Base-by-base conservation (phyloP, 169 alveolate species). In the Theileria orientalis region DNA sequence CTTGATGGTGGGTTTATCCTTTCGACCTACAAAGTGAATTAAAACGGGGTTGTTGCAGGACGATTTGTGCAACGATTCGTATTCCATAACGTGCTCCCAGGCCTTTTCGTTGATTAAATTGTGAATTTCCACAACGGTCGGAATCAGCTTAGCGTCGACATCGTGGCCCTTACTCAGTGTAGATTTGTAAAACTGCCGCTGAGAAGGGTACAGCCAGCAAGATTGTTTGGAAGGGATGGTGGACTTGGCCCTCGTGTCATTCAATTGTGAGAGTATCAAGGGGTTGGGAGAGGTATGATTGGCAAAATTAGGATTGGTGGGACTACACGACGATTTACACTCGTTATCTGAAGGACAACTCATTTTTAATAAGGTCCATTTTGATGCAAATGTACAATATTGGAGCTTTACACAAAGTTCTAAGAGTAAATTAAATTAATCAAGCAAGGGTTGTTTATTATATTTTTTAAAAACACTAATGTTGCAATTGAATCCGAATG, bases 71-170 rank as follows among this genome's bases (percentile, higher is more conserved):
- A 80, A 27, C 47, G 77, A 74, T 62, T 88, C 93, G 41, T 80
- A 84, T 49, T 88, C 90, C 87, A 88, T 83, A 19, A 88, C 82
- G 61, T 73, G 62, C 40, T 80, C 86, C 93, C 93, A 88, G 14
- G 93, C 90, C 85, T 84, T 85, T 56, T 88, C 93, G 69, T 88
- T 88, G 21, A 88, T 82, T 3, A 86, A 85, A 51, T 88, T 88
- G 74, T 88, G 93, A 51, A 88, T 88, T 57, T 88, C 74, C 21
- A 88, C 84, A 3, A 87, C 84, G 3, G 85, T 44, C 33, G 85
- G 89, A 37, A 88, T 60, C 32, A 82, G 76, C 19, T 60, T 84
- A 30, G 79, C 61, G 42, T 84, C 83, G 51, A 79, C 87, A n/a
- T 47, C 35, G 72, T 88, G 85, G 78, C 93, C 93, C 66, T 88